These are phyloP conservation scores for Hemisphaericaspora xylofermentans DNA, from an alignment of 1,139 yeast genomes.

Conservation along the genomic window DNA sequence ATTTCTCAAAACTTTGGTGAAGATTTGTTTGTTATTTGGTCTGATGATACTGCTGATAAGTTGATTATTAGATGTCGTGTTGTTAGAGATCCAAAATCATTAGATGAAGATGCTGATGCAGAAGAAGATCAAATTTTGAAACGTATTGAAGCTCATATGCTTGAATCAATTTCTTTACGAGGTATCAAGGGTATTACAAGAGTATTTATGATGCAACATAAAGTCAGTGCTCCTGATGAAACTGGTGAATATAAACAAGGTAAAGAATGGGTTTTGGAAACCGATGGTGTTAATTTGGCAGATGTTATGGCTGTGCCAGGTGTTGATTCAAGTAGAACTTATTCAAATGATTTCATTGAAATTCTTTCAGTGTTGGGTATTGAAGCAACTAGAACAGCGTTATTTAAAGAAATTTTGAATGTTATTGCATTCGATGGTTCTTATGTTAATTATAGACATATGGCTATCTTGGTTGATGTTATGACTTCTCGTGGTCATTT, in stretches of 20 bases:
- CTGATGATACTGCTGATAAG: constrained; percentile 98
- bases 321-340: constrained; percentile 85
- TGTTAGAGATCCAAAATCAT: constrained; percentile 90
- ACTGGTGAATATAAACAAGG: constrained; percentile 86
- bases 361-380: constrained; percentile 94
- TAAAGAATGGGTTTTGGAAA: constrained; percentile 97
- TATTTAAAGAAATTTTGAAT: constrained; percentile 89
- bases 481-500: constrained; percentile 99
- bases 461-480: constrained; percentile 95
- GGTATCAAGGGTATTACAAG: constrained; percentile 95
- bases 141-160: constrained; percentile 94
- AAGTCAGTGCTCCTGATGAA: constrained; percentile 72
- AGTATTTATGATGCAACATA: constrained; percentile 92
- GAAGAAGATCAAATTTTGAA: constrained; percentile 97
- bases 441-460: constrained; percentile 96
- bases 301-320: constrained; percentile 96
- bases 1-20: constrained; percentile 92
- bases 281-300: constrained; percentile 95
- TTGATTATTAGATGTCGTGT: constrained; percentile 97
- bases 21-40: constrained; percentile 96
- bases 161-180: constrained; percentile 89
- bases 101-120: constrained; percentile 91
- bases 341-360: constrained; percentile 96
- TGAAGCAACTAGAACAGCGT: constrained; percentile 95
- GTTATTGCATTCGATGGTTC: constrained; percentile 99